Conservation (phyloP, 148 eudicot genomes). For the Arbutus unedo region DNA sequence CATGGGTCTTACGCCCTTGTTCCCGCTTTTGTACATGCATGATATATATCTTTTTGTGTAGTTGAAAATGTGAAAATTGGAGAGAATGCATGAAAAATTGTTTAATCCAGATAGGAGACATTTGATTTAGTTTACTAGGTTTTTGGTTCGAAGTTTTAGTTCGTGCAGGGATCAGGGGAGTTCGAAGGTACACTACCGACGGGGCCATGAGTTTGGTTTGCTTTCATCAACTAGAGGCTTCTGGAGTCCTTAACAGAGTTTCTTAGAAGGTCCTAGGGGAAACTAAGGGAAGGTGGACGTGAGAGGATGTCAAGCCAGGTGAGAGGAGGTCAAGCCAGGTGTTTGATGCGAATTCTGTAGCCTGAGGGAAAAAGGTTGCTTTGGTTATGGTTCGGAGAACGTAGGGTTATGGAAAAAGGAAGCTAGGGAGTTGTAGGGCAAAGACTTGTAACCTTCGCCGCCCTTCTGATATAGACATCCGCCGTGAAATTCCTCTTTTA, state of each 20-base stretch:
- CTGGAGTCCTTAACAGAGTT: neutral
- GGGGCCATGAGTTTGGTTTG: constrained; percentile 5
- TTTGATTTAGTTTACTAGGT: neutral
- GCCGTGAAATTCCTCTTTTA: too few relatives aligned
- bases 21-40: neutral
- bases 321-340: neutral
- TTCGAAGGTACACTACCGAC: neutral
- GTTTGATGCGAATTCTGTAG: neutral
- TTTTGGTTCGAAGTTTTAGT: neutral
- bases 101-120: neutral
- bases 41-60: neutral
- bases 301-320: neutral
- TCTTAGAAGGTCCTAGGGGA: neutral
- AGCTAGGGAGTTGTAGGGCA: neutral
- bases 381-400: neutral
- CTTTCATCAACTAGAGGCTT: neutral
- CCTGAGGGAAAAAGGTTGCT: neutral
- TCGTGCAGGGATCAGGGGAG: neutral
- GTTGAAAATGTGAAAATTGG: neutral
- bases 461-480: too few relatives aligned
- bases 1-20: neutral
- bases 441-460: too few relatives aligned
- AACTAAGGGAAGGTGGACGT: neutral
- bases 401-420: neutral
- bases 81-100: neutral